Base-by-base conservation (phyloP, 768 basidiomycete species). In the Leucosporidium creatinivorum region DNA sequence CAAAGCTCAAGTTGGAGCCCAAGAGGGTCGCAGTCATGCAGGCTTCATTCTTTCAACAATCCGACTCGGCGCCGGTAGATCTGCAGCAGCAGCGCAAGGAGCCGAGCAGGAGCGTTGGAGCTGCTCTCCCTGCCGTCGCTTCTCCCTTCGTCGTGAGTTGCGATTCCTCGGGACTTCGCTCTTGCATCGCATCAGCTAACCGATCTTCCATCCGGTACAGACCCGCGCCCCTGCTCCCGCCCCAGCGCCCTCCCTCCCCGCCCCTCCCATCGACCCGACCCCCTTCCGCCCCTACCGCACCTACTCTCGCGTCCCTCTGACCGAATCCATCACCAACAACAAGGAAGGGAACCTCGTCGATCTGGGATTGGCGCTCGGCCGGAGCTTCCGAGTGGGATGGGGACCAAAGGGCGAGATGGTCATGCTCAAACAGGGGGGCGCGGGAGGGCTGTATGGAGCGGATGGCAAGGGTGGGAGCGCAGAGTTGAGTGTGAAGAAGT, bases 21-120 rank as follows among this genome's bases (percentile, higher is more conserved):
- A 89, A 90, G 77, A 87, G 86, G 79, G 85, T 93, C 83, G 89
- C 91, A 74, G 89, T 93, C 62, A 94, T 94, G 92, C 92, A 94
- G 75, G 86, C 89, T 0, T 87, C 89, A 44, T 79, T 94, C 61
- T 94, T 94, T 33, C 67, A 62, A 19, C 72, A 73, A 54, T 17
- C 44, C 1, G 48, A 30, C 28, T 55, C 51, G 36, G 23, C 56
- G 33, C 48, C 19, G 3, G 47, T 33, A 23, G 23, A 12, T 19
- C 51, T 10, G 63, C 63, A 30, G 49, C 57, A 60, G 17, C 19
- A 13, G 44, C n/a, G 48, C 48, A 47, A 52, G 26, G 28, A 52
- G 31, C 59, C 33, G n/a, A 59, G 36, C 59, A 54, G 28, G 25
- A 21, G 2, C 47, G n/a, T 52, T 33, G 23, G 25, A 57, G 49